phyloP scores from a whole-genome alignment of 163 green algal species.

The Scenedesmus sp. region DNA sequence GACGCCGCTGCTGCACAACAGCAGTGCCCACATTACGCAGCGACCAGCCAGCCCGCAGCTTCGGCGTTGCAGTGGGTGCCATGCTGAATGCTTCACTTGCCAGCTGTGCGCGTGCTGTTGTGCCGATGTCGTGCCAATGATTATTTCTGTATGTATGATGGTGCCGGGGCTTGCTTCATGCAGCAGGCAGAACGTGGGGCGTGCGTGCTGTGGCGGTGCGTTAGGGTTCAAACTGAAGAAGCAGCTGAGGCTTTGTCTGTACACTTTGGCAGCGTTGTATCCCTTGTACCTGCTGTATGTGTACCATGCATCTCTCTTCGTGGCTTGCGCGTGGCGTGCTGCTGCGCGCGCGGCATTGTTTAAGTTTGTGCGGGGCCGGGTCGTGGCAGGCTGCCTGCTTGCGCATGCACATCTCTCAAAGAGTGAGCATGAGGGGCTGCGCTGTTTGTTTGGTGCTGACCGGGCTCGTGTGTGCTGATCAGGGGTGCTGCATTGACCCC shows the following conservation, averaged over 20 bases:
- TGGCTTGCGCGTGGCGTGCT: not conserved
- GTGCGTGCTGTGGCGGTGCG: not conserved
- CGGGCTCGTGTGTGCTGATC: too few relatives aligned
- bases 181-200: not conserved
- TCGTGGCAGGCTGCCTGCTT: not conserved
- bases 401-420: not conserved
- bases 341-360: not conserved
- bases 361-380: not conserved
- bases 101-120: not conserved
- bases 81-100: not conserved
- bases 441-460: not conserved
- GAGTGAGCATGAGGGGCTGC: not conserved
- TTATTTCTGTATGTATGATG: not conserved
- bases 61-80: not conserved
- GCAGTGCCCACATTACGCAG: not conserved
- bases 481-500: not conserved
- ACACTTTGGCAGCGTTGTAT: not conserved
- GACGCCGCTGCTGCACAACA: not conserved
- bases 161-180: not conserved
- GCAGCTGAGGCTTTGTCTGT: not conserved
- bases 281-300: not conserved
- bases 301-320: not conserved
- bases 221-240: not conserved
- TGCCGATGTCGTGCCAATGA: not conserved
- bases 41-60: not conserved